Conservation (phyloP, 139 green algal species). For the Mesostigma viride region DNA sequence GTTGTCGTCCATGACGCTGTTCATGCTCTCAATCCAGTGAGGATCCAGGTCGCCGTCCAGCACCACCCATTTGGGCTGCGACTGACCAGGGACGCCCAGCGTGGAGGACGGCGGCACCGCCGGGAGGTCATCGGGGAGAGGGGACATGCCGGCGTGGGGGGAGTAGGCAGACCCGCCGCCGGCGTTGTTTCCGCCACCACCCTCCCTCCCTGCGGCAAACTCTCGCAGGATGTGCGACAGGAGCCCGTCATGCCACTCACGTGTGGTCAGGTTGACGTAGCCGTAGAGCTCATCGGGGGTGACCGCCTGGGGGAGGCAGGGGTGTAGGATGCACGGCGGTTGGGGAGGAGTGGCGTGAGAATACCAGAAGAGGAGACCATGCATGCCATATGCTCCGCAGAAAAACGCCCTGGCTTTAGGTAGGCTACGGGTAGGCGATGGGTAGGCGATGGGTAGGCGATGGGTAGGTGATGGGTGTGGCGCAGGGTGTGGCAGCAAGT, state of each 20-base stretch:
- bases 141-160: conserved; percentile 59
- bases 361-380: too few relatives aligned
- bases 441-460: too few relatives aligned
- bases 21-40: conserved; percentile 85
- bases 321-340: too few relatives aligned
- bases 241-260: conserved; percentile 87
- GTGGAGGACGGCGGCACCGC: background rate
- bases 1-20: conserved; percentile 87
- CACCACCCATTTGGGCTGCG: conserved; percentile 95
- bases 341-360: too few relatives aligned
- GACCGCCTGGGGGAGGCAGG: too few relatives aligned
- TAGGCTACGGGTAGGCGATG: too few relatives aligned
- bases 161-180: too few relatives aligned
- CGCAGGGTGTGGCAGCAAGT: too few relatives aligned
- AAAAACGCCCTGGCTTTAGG: too few relatives aligned
- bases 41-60: conserved; percentile 89
- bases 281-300: conserved; percentile 87
- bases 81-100: background rate
- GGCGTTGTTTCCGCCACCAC: too few relatives aligned
- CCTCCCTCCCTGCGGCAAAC: conserved; percentile 57
- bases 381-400: too few relatives aligned
- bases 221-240: conserved; percentile 71
- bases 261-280: conserved; percentile 62
- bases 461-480: too few relatives aligned
- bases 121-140: conserved; percentile 31